Evolutionary conservation across 1,284 basidiomycete species (phyloP).

Genomic region (Phylloboletellus chloephorus): DNA sequence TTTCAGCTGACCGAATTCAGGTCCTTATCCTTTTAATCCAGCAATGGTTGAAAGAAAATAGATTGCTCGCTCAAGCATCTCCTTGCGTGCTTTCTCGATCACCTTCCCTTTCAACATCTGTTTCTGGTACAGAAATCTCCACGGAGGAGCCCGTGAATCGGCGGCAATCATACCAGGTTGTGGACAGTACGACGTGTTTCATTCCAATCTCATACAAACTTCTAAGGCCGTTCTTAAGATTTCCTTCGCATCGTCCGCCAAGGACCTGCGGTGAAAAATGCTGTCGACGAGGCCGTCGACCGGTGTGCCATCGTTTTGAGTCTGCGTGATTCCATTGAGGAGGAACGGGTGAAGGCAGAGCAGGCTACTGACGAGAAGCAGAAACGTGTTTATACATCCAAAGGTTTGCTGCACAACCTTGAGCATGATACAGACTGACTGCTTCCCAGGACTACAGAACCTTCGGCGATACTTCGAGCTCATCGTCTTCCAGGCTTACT

Average conservation of each 20-base stretch:
- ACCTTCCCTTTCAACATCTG: constrained; percentile 39
- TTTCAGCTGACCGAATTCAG: constrained; percentile 33
- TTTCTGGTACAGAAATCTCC: constrained; percentile 24
- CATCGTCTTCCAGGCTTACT: constrained; percentile 91
- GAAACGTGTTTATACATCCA: constrained; percentile 61
- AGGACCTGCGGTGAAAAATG: constrained; percentile 81
- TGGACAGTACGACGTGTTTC: constrained; percentile 58
- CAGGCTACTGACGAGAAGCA: constrained; percentile 69
- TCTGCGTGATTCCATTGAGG: constrained; percentile 85
- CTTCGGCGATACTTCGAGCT: constrained; percentile 87
- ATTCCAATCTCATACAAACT: background rate
- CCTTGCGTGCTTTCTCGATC: constrained; percentile 33
- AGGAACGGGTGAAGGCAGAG: constrained; percentile 69
- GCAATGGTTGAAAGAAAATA: constrained; percentile 68
- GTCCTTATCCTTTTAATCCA: constrained; percentile 84
- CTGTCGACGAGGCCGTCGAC: constrained; percentile 91
- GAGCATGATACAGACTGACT: background rate
- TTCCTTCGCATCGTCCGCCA: constrained; percentile 89
- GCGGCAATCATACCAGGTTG: constrained; percentile 71
- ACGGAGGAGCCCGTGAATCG: constrained; percentile 31
- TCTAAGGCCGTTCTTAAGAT: constrained; percentile 43
- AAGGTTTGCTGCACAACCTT: constrained; percentile 44
- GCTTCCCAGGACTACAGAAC: constrained; percentile 62
- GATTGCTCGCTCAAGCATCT: constrained; percentile 35
- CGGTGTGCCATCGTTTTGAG: constrained; percentile 83